Conservation (phyloP, 257 asterid genomes). For the Agastache rugosa region DNA sequence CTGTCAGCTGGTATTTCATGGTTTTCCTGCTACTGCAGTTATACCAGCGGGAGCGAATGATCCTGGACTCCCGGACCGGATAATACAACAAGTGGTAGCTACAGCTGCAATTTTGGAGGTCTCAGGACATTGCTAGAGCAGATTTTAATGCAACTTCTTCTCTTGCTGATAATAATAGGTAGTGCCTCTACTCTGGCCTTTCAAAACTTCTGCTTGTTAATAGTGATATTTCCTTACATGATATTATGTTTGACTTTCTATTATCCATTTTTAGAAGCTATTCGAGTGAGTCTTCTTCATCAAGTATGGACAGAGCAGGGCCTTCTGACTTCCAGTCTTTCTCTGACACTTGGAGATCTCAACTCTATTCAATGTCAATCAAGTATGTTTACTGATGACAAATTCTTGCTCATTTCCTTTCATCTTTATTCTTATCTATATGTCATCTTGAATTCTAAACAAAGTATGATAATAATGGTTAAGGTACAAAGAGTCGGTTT, state of each 20-base stretch:
- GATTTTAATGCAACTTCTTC: constrained; percentile 51
- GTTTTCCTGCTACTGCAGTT: no score
- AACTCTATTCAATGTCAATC: constrained; percentile 66
- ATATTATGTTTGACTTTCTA: constrained; percentile 1
- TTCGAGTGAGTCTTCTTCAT: constrained; percentile 44
- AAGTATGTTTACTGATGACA: constrained; percentile 49
- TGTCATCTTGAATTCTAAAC: constrained; percentile 21
- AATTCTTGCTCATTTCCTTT: background rate
- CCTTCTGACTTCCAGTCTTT: constrained; percentile 70
- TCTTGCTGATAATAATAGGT: constrained; percentile 55
- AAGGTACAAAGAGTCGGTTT: constrained; percentile 81
- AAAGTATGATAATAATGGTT: constrained; percentile 7
- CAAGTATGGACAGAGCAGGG: constrained; percentile 64
- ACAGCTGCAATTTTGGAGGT: constrained; percentile 83
- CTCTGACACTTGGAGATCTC: constrained; percentile 76
- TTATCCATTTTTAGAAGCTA: constrained; percentile 47
- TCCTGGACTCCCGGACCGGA: no score
- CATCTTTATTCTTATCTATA: background rate
- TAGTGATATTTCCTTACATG: background rate
- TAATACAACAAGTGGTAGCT: no score
- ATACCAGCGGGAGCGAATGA: no score
- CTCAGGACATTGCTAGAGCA: constrained; percentile 54
- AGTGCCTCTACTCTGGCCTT: constrained; percentile 6
- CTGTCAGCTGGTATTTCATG: no score
- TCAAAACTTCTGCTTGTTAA: background rate